Base-by-base conservation (phyloP, 805 yeast genomes). In the Starmerella kuoi region DNA sequence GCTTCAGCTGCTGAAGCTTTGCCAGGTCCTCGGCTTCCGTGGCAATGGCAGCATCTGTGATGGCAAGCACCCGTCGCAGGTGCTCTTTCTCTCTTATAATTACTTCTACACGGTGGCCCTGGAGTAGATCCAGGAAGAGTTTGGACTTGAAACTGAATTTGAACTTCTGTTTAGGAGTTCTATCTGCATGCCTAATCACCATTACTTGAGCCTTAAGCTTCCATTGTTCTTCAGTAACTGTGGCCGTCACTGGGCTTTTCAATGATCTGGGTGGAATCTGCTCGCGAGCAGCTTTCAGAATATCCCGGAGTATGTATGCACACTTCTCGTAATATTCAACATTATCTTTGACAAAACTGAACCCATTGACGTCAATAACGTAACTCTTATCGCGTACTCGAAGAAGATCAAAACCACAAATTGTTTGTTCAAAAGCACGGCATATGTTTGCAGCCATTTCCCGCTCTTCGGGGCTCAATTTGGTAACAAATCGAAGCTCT, bases 151-250 rank as follows among this genome's bases (percentile, higher is more conserved):
- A 91, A 0, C 96, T 86, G 62, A 85, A 93, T 59, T 91, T 91
- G 66, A 91, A 84, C 61, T 91, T 91, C 64, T 91, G 98, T 61
- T 91, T 91, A 14, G 99, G 99, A 0, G 99, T 91, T 59, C 99
- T 74, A 60, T 91, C 99, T 6, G 97, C 99, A 62, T 91, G 99
- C 53, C 99, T 76, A 41, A 91, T 79, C 23, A 88, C 93, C 15
- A 81, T 72, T 9, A 91, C 94, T 63, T 83, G 66, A 15, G 96
- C 96, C 61, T 91, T 91, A 62, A 91, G 79, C 5, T 83, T 84
- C 99, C 99, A 91, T 63, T 88, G 88, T 59, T 88, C 95, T 38
- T 54, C 55, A 7, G 48, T 36, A 23, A 42, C 49, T 12, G 47
- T 24, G n/a, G 46, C 41, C n/a, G 42, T 17, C 3, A 26, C 42